These are phyloP conservation scores for Neostapfia colusana DNA, from an alignment of 176 grass and related monocot genomes.

Conservation along the genomic window DNA sequence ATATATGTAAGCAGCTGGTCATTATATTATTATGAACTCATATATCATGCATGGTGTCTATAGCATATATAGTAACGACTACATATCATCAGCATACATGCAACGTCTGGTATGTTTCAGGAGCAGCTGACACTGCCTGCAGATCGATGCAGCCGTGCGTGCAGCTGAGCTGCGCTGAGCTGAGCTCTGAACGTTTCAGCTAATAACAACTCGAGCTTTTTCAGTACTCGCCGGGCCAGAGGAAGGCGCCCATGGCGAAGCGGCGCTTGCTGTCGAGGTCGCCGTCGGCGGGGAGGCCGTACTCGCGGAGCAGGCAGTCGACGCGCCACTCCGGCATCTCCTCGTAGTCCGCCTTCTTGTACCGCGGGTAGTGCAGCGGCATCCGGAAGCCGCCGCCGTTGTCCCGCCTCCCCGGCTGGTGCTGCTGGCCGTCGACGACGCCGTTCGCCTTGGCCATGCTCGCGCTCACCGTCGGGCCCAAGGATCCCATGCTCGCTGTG, in stretches of 20 bases:
- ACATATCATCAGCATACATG: background rate
- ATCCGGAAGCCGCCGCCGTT: conserved; percentile 46
- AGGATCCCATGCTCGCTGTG: conserved; percentile 38
- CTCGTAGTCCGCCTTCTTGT: conserved; percentile 83
- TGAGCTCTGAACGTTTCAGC: background rate
- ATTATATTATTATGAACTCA: too few relatives aligned
- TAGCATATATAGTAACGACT: background rate
- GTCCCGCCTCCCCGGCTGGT: conserved; percentile 15
- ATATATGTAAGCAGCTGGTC: background rate
- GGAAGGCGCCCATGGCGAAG: conserved; percentile 80
- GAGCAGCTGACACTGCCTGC: background rate
- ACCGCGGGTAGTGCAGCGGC: conserved; percentile 79
- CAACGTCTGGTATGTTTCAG: background rate
- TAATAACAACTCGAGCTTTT: background rate
- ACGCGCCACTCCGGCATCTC: conserved; percentile 80
- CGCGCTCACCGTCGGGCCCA: conserved; percentile 34
- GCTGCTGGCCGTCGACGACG: conserved; percentile 15
- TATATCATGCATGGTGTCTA: too few relatives aligned
- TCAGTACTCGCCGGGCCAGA: conserved; percentile 66
- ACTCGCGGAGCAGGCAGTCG: conserved; percentile 68
- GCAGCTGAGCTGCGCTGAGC: too few relatives aligned
- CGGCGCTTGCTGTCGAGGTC: conserved; percentile 57
- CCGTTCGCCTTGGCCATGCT: conserved; percentile 31
- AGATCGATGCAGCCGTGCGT: background rate
- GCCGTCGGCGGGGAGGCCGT: conserved; percentile 58